Evolutionary conservation across 345 rosid species (phyloP).

Genomic region (Durio zibethinus): DNA sequence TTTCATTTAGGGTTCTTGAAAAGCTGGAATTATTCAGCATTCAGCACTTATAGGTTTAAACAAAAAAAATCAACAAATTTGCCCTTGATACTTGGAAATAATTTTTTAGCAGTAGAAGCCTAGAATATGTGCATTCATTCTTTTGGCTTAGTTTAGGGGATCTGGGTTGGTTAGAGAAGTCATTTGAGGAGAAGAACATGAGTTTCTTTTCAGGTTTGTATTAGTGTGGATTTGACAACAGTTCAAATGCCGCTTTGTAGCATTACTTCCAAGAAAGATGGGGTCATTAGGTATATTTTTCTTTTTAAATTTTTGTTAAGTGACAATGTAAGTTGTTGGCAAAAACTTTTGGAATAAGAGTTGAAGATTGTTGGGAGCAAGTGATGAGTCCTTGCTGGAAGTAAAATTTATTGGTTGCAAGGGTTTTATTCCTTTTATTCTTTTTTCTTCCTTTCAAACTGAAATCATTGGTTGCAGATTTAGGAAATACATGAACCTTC

Average conservation of each 20-base stretch:
- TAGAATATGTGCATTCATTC: not conserved
- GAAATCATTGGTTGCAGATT: not conserved
- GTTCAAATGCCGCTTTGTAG: not conserved
- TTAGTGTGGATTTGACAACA: not conserved
- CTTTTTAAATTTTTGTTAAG: not conserved
- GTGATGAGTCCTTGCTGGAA: not conserved
- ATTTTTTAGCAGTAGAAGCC: not conserved
- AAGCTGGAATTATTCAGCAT: not conserved
- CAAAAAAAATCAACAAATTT: not conserved
- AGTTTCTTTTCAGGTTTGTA: not conserved
- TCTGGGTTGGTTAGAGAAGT: not conserved
- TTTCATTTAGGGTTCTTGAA: not conserved
- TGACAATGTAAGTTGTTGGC: not conserved
- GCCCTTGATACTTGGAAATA: not conserved
- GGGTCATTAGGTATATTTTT: not conserved
- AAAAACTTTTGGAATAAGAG: not conserved
- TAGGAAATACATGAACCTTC: conserved; percentile 1
- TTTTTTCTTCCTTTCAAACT: not conserved
- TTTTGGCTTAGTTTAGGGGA: not conserved
- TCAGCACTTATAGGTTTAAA: not conserved
- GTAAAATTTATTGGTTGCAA: not conserved
- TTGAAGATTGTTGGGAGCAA: not conserved
- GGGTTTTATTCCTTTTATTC: not conserved
- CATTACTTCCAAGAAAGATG: not conserved
- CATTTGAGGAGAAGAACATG: not conserved